Base-by-base conservation (phyloP, 495 filamentous ascomycete genomes). In the Bathelium albidoporum region DNA sequence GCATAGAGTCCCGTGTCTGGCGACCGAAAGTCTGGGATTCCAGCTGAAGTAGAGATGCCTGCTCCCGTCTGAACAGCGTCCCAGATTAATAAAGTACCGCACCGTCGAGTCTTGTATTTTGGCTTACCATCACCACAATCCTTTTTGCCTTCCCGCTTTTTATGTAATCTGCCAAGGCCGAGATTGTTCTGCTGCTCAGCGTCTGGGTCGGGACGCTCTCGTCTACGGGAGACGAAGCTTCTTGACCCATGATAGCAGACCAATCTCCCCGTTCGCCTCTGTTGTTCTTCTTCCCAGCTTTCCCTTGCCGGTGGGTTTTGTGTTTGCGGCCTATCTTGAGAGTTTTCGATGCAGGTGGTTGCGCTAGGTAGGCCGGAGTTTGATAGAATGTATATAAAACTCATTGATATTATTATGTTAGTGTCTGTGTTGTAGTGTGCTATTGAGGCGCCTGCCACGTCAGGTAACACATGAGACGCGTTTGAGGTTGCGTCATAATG, bases 1-100 rank as follows among this genome's bases (percentile, higher is more conserved):
- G 89, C 84, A 69, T 91, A 91, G 9, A 91, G 80, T 3, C 88
- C 88, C 5, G 88, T 90, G 24, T 84, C 83, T 59, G 88, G 87
- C 5, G 85, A 88, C 59, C 88, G 82, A 73, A 91, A 91, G 72
- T 91, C 88, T 59, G 88, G 88, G 55, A 91, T 78, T 9, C 75
- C 74, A 32, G 68, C 76, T 18, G 73, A 70, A 2, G 74, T 77
- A 49, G 67, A 70, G 61, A 87, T 84, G 49, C 84, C 84, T 20
- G 83, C 84, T 59, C 83, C 84, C 14, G 80, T 83, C 87, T 70
- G 20, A 28, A 20, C 5, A 20, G 1, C 29, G 31, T 34, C 4
- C 55, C 14, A 31, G 32, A 45, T 64, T 5, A 55, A 4, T 16
- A 24, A 45, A 28, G 28, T 55, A 29, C 26, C 59, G 22, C n/a